A percentile compares a stretch with the other conserved stretches of the same genome.
These are phyloP conservation scores for Annulohypoxylon moriforme DNA, from an alignment of 495 filamentous ascomycete species.

Conservation along the genomic window DNA sequence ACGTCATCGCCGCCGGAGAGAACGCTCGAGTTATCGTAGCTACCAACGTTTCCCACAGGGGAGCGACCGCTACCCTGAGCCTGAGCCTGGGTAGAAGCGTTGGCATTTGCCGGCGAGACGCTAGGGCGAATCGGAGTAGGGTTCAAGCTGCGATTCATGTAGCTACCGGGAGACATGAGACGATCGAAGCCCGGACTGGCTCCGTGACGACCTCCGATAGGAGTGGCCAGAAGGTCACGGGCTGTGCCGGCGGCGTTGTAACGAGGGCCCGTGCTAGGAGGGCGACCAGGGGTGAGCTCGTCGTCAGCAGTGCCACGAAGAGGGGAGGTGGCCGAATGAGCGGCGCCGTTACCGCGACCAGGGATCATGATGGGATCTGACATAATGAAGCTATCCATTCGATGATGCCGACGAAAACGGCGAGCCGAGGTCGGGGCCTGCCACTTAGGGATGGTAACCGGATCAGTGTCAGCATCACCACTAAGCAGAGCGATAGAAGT, in stretches of 20 bases:
- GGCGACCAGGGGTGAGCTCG: background rate
- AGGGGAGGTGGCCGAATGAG: background rate
- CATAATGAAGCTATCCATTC: background rate
- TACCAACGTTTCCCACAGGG: background rate
- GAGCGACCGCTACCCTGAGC: background rate
- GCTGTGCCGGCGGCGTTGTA: background rate
- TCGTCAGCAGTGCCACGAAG: background rate
- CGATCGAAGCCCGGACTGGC: background rate
- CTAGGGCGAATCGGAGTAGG: background rate
- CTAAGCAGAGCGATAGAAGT: background rate
- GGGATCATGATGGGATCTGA: background rate
- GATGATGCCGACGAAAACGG: too few relatives aligned
- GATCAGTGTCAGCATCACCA: background rate
- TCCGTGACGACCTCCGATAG: background rate
- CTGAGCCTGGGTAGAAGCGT: background rate
- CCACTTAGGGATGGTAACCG: too few relatives aligned
- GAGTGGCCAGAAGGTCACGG: background rate
- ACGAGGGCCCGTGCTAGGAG: background rate
- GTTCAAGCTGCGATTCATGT: background rate
- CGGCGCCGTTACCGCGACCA: background rate
- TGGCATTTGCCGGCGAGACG: background rate
- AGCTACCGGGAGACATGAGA: background rate
- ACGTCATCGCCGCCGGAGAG: background rate
- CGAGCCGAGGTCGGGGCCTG: too few relatives aligned
- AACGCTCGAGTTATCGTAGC: background rate